phyloP scores from a whole-genome alignment of 2,329 filamentous ascomycete species.

The Fusarium chlamydosporum region DNA sequence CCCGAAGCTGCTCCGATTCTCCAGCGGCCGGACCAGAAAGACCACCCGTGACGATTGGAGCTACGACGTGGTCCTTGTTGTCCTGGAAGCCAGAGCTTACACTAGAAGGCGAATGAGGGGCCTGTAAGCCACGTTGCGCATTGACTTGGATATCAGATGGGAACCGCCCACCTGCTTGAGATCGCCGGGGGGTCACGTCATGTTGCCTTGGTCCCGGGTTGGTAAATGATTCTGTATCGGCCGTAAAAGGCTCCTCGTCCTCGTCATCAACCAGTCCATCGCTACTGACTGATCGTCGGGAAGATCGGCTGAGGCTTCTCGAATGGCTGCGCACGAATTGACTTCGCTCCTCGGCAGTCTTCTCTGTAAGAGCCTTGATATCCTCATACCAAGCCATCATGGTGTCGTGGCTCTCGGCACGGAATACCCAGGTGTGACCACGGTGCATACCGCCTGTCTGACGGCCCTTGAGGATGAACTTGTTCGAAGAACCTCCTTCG shows the following conservation, averaged over 20 bases:
- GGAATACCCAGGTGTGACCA: slow-evolving; percentile 79
- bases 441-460: slow-evolving; percentile 95
- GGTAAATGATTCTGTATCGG: slow-evolving; percentile 62
- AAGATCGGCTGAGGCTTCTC: slow-evolving; percentile 79
- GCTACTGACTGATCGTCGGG: slow-evolving; percentile 74
- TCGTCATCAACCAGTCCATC: slow-evolving; percentile 84
- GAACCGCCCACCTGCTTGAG: slow-evolving; percentile 95
- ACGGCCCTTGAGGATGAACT: slow-evolving; percentile 97
- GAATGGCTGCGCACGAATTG: slow-evolving; percentile 88
- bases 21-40: slow-evolving; percentile 58
- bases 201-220: slow-evolving; percentile 64
- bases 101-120: slow-evolving; percentile 84
- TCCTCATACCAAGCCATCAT: slow-evolving; percentile 98
- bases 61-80: slow-evolving; percentile 69
- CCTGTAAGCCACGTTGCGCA: slow-evolving; percentile 81
- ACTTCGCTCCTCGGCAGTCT: slow-evolving; percentile 87
- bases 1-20: slow-evolving; percentile 53
- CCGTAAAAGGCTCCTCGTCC: slow-evolving; percentile 74
- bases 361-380: slow-evolving; percentile 89
- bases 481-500: slow-evolving; percentile 87
- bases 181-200: slow-evolving; percentile 72
- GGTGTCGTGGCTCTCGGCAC: slow-evolving; percentile 83
- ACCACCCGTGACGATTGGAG: slow-evolving; percentile 70
- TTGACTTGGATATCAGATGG: slow-evolving; percentile 93
- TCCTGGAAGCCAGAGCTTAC: slow-evolving; percentile 75